These are phyloP conservation scores for Cytidiella melzeri DNA, from an alignment of 768 basidiomycete genomes.

Conservation along the genomic window DNA sequence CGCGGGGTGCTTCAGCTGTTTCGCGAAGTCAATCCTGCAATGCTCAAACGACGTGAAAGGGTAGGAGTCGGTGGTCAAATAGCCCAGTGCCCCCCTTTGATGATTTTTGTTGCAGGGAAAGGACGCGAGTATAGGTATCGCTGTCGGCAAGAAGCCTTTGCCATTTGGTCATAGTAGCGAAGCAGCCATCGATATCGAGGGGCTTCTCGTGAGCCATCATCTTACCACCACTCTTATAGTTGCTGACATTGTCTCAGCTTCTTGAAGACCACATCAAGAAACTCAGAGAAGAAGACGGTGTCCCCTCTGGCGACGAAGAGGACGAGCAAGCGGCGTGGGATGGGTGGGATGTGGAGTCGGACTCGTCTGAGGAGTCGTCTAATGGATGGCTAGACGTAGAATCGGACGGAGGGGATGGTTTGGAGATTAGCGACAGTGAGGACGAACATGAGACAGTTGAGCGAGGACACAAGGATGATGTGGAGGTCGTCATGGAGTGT, in stretches of 20 bases:
- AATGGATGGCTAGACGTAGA: conserved; percentile 78
- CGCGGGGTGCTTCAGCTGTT: conserved; percentile 85
- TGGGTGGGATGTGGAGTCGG: conserved; percentile 83
- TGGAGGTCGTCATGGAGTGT: conserved; percentile 17
- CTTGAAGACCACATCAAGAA: conserved; percentile 81
- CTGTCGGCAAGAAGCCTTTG: conserved; percentile 56
- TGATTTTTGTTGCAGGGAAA: conserved; percentile 58
- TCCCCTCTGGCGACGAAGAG: conserved; percentile 40
- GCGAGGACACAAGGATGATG: conserved; percentile 63
- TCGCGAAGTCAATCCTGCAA: conserved; percentile 91
- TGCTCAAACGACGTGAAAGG: conserved; percentile 85
- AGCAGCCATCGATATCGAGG: conserved; percentile 83
- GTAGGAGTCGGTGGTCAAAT: conserved; percentile 34
- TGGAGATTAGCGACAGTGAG: conserved; percentile 85
- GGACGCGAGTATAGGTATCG: conserved; percentile 74
- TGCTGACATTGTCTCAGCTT: conserved; percentile 40
- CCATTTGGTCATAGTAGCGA: conserved; percentile 78
- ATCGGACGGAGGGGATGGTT: conserved; percentile 57
- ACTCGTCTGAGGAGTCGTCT: conserved; percentile 48
- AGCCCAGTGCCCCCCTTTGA: conserved; percentile 3
- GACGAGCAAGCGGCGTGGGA: conserved; percentile 75
- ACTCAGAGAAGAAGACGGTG: conserved; percentile 55
- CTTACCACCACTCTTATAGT: neutral
- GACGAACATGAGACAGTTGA: conserved; percentile 51
- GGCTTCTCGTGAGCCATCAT: conserved; percentile 59